These are phyloP conservation scores for Candida pini DNA, from an alignment of 805 yeast genomes.

Conservation along the genomic window DNA sequence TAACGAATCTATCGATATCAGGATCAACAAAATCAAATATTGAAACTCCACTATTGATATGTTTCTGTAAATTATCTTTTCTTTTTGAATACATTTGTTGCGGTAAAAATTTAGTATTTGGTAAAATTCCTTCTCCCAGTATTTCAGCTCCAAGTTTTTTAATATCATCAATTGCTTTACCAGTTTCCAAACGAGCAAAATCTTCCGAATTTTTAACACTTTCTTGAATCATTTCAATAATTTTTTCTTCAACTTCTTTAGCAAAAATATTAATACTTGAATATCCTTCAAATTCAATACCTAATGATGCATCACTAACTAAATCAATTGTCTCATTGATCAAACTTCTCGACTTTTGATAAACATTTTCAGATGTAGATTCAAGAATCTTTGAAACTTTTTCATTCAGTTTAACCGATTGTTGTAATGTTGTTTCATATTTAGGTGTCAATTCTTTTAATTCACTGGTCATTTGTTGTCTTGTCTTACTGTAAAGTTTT, in stretches of 20 bases:
- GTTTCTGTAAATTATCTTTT: conserved; percentile 55
- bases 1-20: conserved; percentile 51
- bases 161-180: conserved; percentile 55
- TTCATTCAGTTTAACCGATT: conserved; percentile 52
- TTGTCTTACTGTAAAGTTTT: conserved; percentile 44
- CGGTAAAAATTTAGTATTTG: conserved; percentile 59
- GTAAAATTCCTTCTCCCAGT: conserved; percentile 57
- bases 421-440: conserved; percentile 46
- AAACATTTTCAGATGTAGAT: conserved; percentile 47
- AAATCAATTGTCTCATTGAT: conserved; percentile 47
- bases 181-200: conserved; percentile 58
- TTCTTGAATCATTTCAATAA: conserved; percentile 59
- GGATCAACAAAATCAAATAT: conserved; percentile 79
- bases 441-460: conserved; percentile 58
- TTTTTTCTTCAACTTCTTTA: conserved; percentile 55
- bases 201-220: conserved; percentile 63
- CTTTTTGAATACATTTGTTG: conserved; percentile 79
- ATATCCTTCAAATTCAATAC: conserved; percentile 55
- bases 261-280: conserved; percentile 68
- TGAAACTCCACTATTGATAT: conserved; percentile 55
- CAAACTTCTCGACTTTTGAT: conserved; percentile 51
- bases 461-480: conserved; percentile 39
- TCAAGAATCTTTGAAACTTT: conserved; percentile 62
- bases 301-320: conserved; percentile 25
- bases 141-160: conserved; percentile 54